A percentile compares a stretch with the other conserved stretches of the same genome.
phyloP scores from a whole-genome alignment of 2,329 filamentous ascomycete genomes.

The Colletotrichum australisinense region DNA sequence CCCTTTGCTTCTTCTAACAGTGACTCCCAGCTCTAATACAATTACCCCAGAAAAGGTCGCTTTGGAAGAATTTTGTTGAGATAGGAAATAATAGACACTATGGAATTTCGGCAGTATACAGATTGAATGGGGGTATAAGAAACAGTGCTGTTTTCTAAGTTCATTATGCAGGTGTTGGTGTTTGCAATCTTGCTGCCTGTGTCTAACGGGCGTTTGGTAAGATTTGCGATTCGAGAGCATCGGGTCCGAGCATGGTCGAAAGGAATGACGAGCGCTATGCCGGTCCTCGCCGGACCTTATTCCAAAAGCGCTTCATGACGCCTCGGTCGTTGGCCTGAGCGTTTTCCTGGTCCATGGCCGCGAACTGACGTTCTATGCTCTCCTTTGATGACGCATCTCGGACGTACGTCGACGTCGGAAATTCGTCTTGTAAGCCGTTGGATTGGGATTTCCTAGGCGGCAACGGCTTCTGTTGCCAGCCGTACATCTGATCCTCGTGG shows the following conservation, averaged over 20 bases:
- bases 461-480: constrained; percentile 65
- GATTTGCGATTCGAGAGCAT: not conserved
- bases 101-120: constrained; percentile 24
- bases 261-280: not conserved
- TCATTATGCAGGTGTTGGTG: constrained; percentile 16
- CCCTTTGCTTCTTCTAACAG: not conserved
- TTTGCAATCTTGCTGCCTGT: constrained; percentile 17
- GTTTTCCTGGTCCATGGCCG: constrained; percentile 64
- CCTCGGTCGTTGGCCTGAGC: constrained; percentile 60
- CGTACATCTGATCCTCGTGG: constrained; percentile 78
- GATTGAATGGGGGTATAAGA: constrained; percentile 21
- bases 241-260: constrained; percentile 1
- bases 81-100: constrained; percentile 23
- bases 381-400: constrained; percentile 57
- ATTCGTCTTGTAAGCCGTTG: constrained; percentile 46
- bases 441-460: constrained; percentile 38
- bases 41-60: constrained; percentile 4
- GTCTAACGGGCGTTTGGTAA: constrained; percentile 9
- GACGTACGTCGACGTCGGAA: constrained; percentile 43
- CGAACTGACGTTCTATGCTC: constrained; percentile 64
- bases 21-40: constrained; percentile 16
- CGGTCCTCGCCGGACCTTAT: constrained; percentile 62
- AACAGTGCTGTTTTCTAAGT: constrained; percentile 17
- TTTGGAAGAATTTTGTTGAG: not conserved
- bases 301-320: constrained; percentile 73